phyloP scores from a whole-genome alignment of 169 alveolate genomes.

The Perkinsus chesapeaki region DNA sequence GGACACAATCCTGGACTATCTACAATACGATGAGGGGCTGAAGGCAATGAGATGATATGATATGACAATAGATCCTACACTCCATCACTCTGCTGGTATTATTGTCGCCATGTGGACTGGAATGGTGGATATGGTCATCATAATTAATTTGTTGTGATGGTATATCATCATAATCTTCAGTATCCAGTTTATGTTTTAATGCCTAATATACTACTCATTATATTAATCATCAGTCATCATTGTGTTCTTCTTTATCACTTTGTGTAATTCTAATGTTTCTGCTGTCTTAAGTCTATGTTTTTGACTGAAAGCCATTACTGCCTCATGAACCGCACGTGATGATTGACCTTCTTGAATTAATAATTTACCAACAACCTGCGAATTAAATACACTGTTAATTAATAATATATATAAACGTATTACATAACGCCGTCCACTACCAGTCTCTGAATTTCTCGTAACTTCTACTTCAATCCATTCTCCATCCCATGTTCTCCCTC shows the following conservation, averaged over 20 bases:
- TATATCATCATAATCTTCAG: not conserved
- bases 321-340: not conserved
- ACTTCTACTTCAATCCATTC: not conserved
- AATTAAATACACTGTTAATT: not conserved
- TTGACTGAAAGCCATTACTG: not conserved
- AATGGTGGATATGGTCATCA: not conserved
- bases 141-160: not conserved
- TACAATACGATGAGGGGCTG: too few species aligned
- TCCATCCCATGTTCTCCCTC: not conserved
- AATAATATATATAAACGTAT: not conserved
- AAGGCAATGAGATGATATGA: too few species aligned
- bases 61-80: too few species aligned
- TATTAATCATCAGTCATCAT: too few species aligned
- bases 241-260: too few species aligned
- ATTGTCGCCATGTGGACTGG: too few species aligned
- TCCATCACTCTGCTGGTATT: too few species aligned
- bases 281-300: not conserved
- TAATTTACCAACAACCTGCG: not conserved
- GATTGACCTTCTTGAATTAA: not conserved
- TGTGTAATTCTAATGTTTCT: not conserved
- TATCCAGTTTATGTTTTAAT: not conserved
- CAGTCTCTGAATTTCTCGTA: not conserved
- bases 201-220: not conserved
- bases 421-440: not conserved
- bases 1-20: too few species aligned